Conservation (phyloP, 23 red algal species). For the Pyropia haitanensis region DNA sequence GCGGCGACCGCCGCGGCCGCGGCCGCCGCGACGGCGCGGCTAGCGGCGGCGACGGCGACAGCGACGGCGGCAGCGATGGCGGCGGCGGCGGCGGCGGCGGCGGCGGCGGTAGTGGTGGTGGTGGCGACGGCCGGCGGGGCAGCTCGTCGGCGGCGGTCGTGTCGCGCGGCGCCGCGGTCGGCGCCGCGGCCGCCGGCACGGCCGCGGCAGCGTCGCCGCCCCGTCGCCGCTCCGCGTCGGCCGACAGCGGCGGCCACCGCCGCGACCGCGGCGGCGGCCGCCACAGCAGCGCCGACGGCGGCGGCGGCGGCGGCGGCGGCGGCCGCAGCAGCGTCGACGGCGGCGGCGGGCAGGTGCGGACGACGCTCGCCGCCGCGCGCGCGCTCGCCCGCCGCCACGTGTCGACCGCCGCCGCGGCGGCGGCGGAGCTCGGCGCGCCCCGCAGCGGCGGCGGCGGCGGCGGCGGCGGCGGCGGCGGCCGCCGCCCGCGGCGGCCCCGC, state of each 20-base stretch:
- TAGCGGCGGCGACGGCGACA: not conserved
- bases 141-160: not conserved
- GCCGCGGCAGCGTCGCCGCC: not conserved
- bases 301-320: not conserved
- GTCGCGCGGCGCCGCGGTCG: not conserved
- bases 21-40: not conserved
- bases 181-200: not conserved
- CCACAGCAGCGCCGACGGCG: not conserved
- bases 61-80: not conserved
- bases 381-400: constrained; percentile 1
- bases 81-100: not conserved
- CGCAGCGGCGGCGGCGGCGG: not conserved
- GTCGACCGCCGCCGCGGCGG: not conserved
- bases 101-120: not conserved
- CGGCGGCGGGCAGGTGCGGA: constrained; percentile 1
- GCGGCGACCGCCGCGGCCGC: not conserved
- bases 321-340: not conserved
- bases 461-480: not conserved
- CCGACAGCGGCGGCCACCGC: not conserved
- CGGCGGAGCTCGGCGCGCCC: not conserved
- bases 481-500: not conserved
- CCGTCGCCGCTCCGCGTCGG: not conserved
- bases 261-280: not conserved
- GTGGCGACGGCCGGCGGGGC: not conserved
- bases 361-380: not conserved